Evolutionary conservation across 2,329 filamentous ascomycete species (phyloP).

Genomic region (Penicillium sp.): DNA sequence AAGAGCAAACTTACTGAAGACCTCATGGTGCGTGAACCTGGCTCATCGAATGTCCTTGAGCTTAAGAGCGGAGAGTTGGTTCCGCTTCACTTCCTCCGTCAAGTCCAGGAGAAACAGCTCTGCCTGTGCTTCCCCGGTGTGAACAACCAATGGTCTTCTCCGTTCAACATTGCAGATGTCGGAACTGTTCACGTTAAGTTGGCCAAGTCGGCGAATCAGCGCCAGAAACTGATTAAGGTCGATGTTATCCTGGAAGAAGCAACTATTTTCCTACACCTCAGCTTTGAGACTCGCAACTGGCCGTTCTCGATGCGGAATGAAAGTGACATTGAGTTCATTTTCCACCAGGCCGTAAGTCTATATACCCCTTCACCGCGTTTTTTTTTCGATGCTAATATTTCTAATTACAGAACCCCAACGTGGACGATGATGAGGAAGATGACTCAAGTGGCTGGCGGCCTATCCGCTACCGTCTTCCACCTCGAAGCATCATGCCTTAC

Average conservation of each 20-base stretch:
- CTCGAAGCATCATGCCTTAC: conserved; percentile 98
- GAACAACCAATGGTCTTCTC: conserved; percentile 96
- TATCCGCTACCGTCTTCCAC: conserved; percentile 86
- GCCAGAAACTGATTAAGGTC: conserved; percentile 81
- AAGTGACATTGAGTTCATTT: conserved; percentile 93
- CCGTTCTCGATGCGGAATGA: conserved; percentile 98
- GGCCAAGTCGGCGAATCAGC: conserved; percentile 75
- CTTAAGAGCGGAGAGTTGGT: conserved; percentile 76
- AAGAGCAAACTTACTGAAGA: conserved; percentile 91
- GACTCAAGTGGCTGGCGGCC: conserved; percentile 82
- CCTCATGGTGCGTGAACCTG: conserved; percentile 85
- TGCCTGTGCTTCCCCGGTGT: conserved; percentile 91
- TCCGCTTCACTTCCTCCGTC: conserved; percentile 86
- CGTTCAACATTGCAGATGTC: conserved; percentile 95
- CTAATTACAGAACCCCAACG: conserved; percentile 65
- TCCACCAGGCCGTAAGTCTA: conserved; percentile 69
- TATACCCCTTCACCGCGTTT: not conserved
- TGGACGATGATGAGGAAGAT: conserved; percentile 86
- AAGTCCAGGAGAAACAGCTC: conserved; percentile 79
- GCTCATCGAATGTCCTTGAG: conserved; percentile 80
- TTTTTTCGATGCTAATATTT: not conserved
- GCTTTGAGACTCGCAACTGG: conserved; percentile 91
- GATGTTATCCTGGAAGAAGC: conserved; percentile 91
- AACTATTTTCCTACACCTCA: conserved; percentile 90
- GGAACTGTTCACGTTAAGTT: conserved; percentile 93